A percentile compares a stretch with the other conserved stretches of the same genome.
Evolutionary conservation across 345 rosid genomes (phyloP).

Genomic region (Eucalyptus sp.): DNA sequence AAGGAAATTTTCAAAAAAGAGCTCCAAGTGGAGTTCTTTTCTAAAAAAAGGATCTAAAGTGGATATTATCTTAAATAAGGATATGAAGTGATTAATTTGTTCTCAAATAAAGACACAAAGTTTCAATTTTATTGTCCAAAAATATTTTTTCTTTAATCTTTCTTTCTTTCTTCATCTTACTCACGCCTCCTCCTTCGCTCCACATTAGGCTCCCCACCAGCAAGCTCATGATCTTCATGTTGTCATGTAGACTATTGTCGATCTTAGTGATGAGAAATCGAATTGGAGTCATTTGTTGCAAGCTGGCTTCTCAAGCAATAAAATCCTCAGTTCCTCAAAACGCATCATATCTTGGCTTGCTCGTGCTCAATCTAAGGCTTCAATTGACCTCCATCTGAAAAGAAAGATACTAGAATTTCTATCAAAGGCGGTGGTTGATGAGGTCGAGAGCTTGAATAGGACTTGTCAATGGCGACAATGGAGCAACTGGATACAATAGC

Average conservation of each 20-base stretch:
- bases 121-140: no score
- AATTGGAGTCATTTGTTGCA: fast-evolving
- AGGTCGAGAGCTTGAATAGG: no score
- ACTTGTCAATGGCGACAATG: no score
- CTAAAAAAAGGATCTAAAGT: fast-evolving
- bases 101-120: fast-evolving
- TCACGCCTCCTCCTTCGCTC: no score
- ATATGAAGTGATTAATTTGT: fast-evolving
- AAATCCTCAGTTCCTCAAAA: no score
- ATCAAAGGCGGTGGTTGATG: fast-evolving
- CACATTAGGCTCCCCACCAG: no score
- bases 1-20: fast-evolving
- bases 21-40: fast-evolving
- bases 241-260: fast-evolving
- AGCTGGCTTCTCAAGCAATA: no score
- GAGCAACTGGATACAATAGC: fast-evolving
- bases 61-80: fast-evolving
- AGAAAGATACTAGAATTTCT: no score
- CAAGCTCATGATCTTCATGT: no score
- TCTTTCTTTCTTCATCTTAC: no score
- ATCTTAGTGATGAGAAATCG: fast-evolving
- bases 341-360: fast-evolving
- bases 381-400: fast-evolving
- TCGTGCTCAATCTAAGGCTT: no score
- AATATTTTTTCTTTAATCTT: no score